Percentiles rank a stretch among this genome's conserved stretches.
Conservation (phyloP, 1,284 basidiomycete species). For the Cryptococcus sp. region DNA sequence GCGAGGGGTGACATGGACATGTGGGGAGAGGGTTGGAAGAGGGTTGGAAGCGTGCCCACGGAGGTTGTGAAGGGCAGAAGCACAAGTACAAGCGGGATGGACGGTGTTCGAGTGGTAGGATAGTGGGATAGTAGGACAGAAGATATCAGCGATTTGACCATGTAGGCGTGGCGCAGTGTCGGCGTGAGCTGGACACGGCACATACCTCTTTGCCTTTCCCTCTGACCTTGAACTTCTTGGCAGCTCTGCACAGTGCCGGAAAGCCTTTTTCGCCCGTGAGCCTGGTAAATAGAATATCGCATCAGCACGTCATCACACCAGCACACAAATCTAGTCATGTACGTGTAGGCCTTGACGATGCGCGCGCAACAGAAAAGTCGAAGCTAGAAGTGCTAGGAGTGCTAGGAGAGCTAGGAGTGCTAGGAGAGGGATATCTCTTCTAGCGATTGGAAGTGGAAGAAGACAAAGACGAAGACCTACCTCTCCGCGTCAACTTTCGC, state of each 20-base stretch:
- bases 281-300: constrained; percentile 25
- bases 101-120: neutral
- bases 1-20: neutral
- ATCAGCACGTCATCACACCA: no score
- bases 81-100: neutral
- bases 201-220: constrained; percentile 88
- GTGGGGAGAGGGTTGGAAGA: neutral
- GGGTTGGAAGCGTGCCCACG: neutral
- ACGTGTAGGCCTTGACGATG: no score
- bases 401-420: no score
- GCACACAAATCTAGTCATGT: no score
- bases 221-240: constrained; percentile 71
- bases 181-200: constrained; percentile 8
- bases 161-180: neutral
- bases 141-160: neutral
- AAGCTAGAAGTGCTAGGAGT: no score
- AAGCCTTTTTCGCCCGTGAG: constrained; percentile 73
- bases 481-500: constrained; percentile 70
- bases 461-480: constrained; percentile 40
- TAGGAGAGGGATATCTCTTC: no score
- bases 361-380: no score
- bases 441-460: neutral
- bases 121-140: neutral
- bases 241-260: constrained; percentile 69
- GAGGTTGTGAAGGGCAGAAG: neutral